Conservation (phyloP, 2,329 filamentous ascomycete species). For the Dactylella cylindrospora region DNA sequence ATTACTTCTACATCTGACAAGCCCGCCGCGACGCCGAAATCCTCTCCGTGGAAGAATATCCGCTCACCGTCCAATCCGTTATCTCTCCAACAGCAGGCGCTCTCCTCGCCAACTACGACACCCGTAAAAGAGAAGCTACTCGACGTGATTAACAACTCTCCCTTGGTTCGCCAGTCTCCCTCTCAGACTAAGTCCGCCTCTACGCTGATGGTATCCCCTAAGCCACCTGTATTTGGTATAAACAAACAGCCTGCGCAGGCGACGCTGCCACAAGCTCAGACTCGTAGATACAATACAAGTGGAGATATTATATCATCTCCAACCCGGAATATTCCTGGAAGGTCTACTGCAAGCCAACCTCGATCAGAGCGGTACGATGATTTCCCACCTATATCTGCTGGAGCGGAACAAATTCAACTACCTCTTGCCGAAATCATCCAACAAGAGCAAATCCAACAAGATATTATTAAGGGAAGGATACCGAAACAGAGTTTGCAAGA, state of each 20-base stretch:
- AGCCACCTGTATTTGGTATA: constrained; percentile 1
- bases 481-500: constrained; percentile 88
- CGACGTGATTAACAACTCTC: constrained; percentile 14
- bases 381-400: constrained; percentile 22
- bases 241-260: constrained; percentile 21
- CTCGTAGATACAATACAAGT: constrained; percentile 29
- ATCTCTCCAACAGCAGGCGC: constrained; percentile 18
- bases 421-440: constrained; percentile 86
- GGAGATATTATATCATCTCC: constrained; percentile 18
- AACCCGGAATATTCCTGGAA: neutral
- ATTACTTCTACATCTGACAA: constrained; percentile 13
- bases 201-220: constrained; percentile 17
- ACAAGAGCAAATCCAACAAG: constrained; percentile 81
- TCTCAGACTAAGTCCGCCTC: constrained; percentile 15
- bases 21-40: constrained; percentile 2
- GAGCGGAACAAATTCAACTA: constrained; percentile 56
- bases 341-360: constrained; percentile 6
- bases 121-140: constrained; percentile 14
- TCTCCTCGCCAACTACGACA: constrained; percentile 14
- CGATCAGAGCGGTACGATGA: constrained; percentile 18
- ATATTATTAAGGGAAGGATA: constrained; percentile 75
- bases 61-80: constrained; percentile 36
- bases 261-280: constrained; percentile 17
- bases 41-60: constrained; percentile 34
- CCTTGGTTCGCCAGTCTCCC: neutral